Evolutionary conservation across 257 asterid genomes (phyloP).

Genomic region (Perilla frutescens): DNA sequence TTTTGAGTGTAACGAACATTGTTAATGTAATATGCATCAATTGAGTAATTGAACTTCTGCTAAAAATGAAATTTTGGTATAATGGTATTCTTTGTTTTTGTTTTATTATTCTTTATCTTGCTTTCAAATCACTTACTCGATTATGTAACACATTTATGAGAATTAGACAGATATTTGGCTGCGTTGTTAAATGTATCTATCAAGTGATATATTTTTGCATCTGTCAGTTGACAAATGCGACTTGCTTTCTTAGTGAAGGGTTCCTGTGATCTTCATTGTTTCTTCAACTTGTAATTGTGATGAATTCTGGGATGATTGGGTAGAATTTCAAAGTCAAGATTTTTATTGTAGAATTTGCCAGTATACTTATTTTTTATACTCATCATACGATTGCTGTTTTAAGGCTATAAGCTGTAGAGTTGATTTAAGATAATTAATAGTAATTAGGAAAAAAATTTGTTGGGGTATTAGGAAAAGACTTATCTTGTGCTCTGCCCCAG

Average conservation of each 20-base stretch:
- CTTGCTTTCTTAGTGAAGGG: conserved; percentile 15
- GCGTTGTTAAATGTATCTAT: neutral
- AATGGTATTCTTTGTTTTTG: neutral
- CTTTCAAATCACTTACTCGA: neutral
- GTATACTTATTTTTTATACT: neutral
- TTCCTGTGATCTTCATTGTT: conserved; percentile 15
- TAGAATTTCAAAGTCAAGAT: neutral
- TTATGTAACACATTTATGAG: neutral
- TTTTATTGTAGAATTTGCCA: neutral
- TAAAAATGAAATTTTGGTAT: neutral
- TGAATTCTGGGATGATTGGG: conserved; percentile 8
- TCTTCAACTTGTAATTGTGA: conserved; percentile 18
- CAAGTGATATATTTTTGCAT: neutral
- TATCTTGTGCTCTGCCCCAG: conserved; percentile 4
- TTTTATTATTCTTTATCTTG: neutral
- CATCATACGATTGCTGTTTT: neutral
- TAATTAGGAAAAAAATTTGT: neutral
- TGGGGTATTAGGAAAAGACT: conserved; percentile 9
- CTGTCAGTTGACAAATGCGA: neutral
- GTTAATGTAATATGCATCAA: conserved; percentile 7
- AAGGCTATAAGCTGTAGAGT: neutral
- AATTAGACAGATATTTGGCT: conserved; percentile 11
- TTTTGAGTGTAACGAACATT: conserved; percentile 9
- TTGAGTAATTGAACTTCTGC: conserved; percentile 18
- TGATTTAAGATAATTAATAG: conserved; percentile 13